These are phyloP conservation scores for Dorcoceras hygrometricum DNA, from an alignment of 257 asterid species.

Conservation along the genomic window DNA sequence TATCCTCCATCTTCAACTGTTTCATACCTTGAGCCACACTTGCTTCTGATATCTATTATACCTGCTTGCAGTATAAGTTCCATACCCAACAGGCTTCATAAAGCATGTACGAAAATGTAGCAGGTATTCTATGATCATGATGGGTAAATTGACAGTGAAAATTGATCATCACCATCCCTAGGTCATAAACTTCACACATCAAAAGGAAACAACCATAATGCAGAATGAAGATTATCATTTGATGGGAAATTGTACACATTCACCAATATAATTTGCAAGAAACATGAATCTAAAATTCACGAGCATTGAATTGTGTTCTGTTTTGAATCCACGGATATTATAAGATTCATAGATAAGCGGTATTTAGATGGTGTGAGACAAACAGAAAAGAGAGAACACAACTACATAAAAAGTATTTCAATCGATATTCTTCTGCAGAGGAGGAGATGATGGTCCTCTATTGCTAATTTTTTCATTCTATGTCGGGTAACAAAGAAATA, in stretches of 20 bases:
- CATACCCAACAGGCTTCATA: conserved; percentile 26
- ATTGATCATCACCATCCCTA: conserved; percentile 15
- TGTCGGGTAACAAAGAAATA: too few relatives aligned
- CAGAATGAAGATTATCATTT: conserved; percentile 6
- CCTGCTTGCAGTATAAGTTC: conserved; percentile 53
- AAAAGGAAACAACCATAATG: background rate
- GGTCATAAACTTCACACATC: background rate
- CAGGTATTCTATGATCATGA: conserved; percentile 14
- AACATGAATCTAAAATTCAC: background rate
- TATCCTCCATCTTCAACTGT: conserved; percentile 53
- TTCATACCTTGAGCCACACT: conserved; percentile 76
- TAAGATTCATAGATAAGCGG: too few relatives aligned
- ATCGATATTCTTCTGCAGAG: background rate
- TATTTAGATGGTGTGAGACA: too few relatives aligned
- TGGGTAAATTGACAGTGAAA: conserved; percentile 4
- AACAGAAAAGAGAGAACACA: too few relatives aligned
- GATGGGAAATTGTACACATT: background rate
- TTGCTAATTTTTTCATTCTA: background rate
- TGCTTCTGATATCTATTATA: conserved; percentile 81
- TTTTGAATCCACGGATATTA: background rate
- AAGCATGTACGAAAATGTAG: conserved; percentile 24
- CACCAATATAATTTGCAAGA: conserved; percentile 9
- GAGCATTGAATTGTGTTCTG: conserved; percentile 3
- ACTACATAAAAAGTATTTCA: background rate
- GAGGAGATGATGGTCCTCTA: conserved; percentile 16